Percentiles rank a stretch among this genome's conserved stretches.
These are phyloP conservation scores for Acer campestre DNA, from an alignment of 345 rosid genomes.

Conservation along the genomic window DNA sequence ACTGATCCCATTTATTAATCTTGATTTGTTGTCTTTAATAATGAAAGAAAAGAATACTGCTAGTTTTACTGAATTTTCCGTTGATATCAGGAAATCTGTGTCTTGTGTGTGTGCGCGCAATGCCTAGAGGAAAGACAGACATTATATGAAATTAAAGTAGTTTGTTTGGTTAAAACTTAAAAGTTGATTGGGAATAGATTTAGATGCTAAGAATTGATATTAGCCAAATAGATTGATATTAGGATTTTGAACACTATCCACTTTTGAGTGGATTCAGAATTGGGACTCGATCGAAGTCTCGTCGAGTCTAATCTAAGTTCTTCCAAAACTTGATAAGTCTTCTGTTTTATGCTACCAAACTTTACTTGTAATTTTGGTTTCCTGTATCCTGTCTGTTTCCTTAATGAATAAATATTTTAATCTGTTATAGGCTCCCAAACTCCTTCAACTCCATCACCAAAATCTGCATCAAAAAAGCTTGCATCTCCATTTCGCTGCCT, in stretches of 20 bases:
- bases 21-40: neutral
- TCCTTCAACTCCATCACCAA: slow-evolving; percentile 78
- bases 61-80: too few species aligned
- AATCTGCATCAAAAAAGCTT: slow-evolving; percentile 77
- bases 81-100: too few species aligned
- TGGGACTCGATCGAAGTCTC: neutral
- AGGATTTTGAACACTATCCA: neutral
- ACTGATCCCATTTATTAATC: neutral
- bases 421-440: slow-evolving; percentile 45
- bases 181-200: neutral
- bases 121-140: neutral
- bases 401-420: neutral
- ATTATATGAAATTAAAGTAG: neutral
- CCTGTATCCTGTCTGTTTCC: neutral
- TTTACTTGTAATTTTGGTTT: neutral
- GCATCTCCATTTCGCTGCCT: slow-evolving; percentile 88
- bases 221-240: neutral
- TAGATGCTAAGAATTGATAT: neutral
- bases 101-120: neutral
- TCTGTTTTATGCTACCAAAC: neutral
- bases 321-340: too few species aligned
- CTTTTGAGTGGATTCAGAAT: slow-evolving; percentile 1
- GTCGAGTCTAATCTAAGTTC: too few species aligned
- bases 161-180: neutral
- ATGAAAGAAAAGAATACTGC: neutral